Percentiles rank a stretch among this genome's conserved stretches.
Evolutionary conservation across 768 basidiomycete species (phyloP).

Genomic region (Pisolithus albus): DNA sequence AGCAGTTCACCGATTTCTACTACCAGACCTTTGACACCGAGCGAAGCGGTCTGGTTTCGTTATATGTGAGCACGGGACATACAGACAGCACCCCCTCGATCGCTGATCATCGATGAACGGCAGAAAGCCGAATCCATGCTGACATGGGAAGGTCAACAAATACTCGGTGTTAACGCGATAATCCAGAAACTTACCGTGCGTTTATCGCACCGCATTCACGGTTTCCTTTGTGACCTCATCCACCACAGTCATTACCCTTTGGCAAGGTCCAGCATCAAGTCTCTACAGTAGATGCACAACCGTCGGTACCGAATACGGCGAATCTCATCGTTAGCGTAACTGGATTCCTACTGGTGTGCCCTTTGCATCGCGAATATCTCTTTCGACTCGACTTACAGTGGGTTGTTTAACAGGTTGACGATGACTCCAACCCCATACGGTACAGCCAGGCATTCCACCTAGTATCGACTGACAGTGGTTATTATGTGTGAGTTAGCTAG

Average conservation of each 20-base stretch:
- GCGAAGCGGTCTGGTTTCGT: conserved; percentile 45
- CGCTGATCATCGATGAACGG: conserved; percentile 18
- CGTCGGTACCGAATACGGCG: conserved; percentile 52
- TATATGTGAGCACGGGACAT: conserved; percentile 63
- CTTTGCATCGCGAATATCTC: neutral
- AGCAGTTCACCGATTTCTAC: conserved; percentile 79
- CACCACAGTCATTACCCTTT: conserved; percentile 66
- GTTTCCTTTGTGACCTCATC: conserved; percentile 1
- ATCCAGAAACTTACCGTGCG: conserved; percentile 68
- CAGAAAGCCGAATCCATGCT: conserved; percentile 83
- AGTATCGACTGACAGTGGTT: conserved; percentile 62
- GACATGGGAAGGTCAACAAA: conserved; percentile 62
- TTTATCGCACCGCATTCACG: neutral
- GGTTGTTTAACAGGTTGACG: conserved; percentile 62
- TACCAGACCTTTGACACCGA: conserved; percentile 69
- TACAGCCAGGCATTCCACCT: conserved; percentile 96
- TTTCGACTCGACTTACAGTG: conserved; percentile 1
- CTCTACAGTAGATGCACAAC: conserved; percentile 82
- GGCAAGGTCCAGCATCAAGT: conserved; percentile 74
- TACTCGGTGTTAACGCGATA: conserved; percentile 52
- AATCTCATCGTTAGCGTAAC: conserved; percentile 81
- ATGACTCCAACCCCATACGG: conserved; percentile 66
- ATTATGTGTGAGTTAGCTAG: conserved; percentile 68
- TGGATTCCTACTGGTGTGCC: conserved; percentile 67
- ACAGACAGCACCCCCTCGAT: conserved; percentile 12